These are phyloP conservation scores for Schizophyllum amplum DNA, from an alignment of 1,284 basidiomycete species.

Conservation along the genomic window DNA sequence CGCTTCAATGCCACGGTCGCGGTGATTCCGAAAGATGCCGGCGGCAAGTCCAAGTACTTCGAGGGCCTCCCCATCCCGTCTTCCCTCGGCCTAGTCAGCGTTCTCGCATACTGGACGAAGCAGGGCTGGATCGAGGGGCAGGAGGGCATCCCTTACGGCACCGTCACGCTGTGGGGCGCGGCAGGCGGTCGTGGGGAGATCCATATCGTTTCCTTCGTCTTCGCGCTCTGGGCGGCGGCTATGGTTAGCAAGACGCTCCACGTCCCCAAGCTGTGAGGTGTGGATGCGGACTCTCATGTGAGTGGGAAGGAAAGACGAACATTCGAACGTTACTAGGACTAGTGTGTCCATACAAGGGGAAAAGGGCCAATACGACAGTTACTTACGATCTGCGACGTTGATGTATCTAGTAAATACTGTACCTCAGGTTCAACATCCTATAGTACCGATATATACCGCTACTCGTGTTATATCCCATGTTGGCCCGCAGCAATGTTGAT, in stretches of 20 bases:
- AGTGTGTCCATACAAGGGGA: not conserved
- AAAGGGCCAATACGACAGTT: not conserved
- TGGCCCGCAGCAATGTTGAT: not conserved
- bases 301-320: constrained; percentile 1
- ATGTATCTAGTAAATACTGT: not conserved
- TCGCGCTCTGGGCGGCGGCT: constrained; percentile 80
- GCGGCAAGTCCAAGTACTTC: constrained; percentile 91
- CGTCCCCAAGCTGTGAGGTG: constrained; percentile 61
- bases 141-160: constrained; percentile 69
- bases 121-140: constrained; percentile 78
- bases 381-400: not conserved
- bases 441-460: not conserved
- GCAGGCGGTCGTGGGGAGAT: constrained; percentile 72
- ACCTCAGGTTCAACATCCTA: not conserved
- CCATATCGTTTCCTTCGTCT: constrained; percentile 67
- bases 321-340: not conserved
- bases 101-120: constrained; percentile 79
- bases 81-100: constrained; percentile 72
- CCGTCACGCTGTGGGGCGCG: constrained; percentile 63
- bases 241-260: constrained; percentile 95
- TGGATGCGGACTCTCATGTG: not conserved
- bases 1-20: constrained; percentile 99
- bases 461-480: not conserved
- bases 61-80: constrained; percentile 97
- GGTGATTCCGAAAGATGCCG: constrained; percentile 80